Evolutionary conservation across 1,139 yeast genomes (phyloP), one percentile per base, ranked within the genome.

Genomic region (Saccharomyces pastorianus): DNA sequence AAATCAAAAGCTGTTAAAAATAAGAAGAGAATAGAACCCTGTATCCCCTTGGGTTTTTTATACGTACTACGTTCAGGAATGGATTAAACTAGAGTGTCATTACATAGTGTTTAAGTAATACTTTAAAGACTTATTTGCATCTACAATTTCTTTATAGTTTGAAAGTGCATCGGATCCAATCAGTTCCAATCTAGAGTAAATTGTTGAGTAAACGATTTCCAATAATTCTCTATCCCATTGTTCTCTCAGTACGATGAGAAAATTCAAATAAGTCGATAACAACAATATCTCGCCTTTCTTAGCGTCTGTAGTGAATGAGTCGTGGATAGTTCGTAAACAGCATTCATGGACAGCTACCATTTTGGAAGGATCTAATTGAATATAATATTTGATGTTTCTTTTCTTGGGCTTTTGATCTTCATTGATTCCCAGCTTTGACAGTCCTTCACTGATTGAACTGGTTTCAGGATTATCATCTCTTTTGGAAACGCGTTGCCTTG

Each of bases 401-500:
- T 38, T 4, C 44, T 9, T 4, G 5, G 44, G 3, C 13, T 20
- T 38, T 6, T 38, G n/a, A 2, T 50, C 46, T 4, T 51, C 53
- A 8, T 55, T 50, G 9, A 63, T 41, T 1, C 53, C 54, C 42
- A 64, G 25, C 6, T 56, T 52, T 4, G 59, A 48, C 42, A 65
- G 31, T 7, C 52, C 49, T 20, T 48, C 55, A 4, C 57, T 42
- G 8, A 62, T 29, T 28, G 52, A 55, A n/a, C n/a, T 27, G 4
- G 27, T n/a, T 11, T 26, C 34, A 14, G 14, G 4, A 23, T 41
- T 41, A 5, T n/a, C 46, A 38, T 26, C 46, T 32, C 20, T 52
- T 46, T 8, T 50, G 23, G 76, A 67, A 56, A 81, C 69, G 55
- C 44, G 44, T 17, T 17, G 44, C 25, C 44, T 38, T 11, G 44